Evolutionary conservation across 225 moss, liverwort and hornwort species (phyloP).

Genomic region (Neckera pumila): DNA sequence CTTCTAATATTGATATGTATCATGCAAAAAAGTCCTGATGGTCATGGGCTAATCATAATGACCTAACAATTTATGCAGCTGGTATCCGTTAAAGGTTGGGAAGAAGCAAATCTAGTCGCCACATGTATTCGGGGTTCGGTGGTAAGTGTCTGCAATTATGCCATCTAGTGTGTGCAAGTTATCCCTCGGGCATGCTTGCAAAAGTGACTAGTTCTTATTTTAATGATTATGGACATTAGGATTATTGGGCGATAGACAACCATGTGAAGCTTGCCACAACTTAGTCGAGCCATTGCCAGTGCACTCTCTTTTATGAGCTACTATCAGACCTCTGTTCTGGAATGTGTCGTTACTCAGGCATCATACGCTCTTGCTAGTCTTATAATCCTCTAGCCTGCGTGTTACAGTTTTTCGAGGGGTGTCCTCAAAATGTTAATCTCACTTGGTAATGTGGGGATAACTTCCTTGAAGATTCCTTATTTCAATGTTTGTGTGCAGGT

Average conservation of each 20-base stretch:
- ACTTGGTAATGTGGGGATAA: background rate
- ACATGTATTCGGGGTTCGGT: conserved; percentile 39
- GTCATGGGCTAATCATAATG: background rate
- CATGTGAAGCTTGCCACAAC: background rate
- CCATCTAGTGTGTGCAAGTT: background rate
- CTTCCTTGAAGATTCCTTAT: background rate
- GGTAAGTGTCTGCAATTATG: conserved; percentile 8
- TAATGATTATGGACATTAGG: background rate
- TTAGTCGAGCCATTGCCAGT: background rate
- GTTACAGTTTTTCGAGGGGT: background rate
- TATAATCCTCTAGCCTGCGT: background rate
- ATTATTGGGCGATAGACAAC: background rate
- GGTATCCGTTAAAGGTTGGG: conserved; percentile 29
- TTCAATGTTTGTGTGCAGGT: background rate
- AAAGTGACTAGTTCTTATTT: background rate
- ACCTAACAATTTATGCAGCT: conserved; percentile 17
- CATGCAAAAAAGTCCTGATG: background rate
- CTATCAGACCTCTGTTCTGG: background rate
- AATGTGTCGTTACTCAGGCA: background rate
- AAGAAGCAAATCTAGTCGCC: conserved; percentile 39
- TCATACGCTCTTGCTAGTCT: background rate
- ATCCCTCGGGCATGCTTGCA: background rate
- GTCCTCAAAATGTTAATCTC: background rate
- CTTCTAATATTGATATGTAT: background rate
- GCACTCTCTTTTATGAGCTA: background rate